Percentiles rank a stretch among this genome's conserved stretches.
Evolutionary conservation across 179 eudicot genomes (phyloP).

Genomic region (Silene noctiflora): DNA sequence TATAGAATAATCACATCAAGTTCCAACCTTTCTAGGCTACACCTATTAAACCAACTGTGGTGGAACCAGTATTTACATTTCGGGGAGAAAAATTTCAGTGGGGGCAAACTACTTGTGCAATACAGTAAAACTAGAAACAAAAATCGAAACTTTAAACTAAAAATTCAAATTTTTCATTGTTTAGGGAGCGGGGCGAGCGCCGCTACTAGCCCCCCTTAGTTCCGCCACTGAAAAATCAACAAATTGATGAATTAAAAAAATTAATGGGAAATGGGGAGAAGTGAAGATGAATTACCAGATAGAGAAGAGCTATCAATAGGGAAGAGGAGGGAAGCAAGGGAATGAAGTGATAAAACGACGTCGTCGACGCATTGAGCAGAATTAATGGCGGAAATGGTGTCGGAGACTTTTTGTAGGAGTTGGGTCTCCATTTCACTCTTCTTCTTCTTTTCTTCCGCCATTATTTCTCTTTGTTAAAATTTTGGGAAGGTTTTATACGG

Average conservation of each 20-base stretch:
- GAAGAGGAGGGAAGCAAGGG: constrained; percentile 62
- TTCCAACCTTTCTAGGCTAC: not conserved
- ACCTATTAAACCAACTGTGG: not conserved
- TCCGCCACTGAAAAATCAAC: not conserved
- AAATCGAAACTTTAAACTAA: too few species aligned
- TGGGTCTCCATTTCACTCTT: constrained; percentile 18
- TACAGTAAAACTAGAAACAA: too few species aligned
- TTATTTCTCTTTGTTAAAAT: not conserved
- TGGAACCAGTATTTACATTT: too few species aligned
- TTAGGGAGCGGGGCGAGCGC: too few species aligned
- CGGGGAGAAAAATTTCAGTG: too few species aligned
- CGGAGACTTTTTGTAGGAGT: constrained; percentile 29
- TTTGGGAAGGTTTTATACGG: not conserved
- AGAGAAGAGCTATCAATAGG: constrained; percentile 46
- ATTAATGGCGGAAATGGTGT: constrained; percentile 45
- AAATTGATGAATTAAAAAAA: not conserved
- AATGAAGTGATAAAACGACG: constrained; percentile 64
- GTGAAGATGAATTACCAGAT: constrained; percentile 33
- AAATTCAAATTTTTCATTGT: too few species aligned
- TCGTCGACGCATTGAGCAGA: constrained; percentile 56
- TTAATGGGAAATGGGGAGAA: not conserved
- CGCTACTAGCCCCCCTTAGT: not conserved
- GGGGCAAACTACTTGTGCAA: too few species aligned
- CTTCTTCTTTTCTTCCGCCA: constrained; percentile 21
- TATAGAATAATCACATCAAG: not conserved